Evolutionary conservation across 2,329 filamentous ascomycete species (phyloP).

Genomic region (Escovopsis sp.): DNA sequence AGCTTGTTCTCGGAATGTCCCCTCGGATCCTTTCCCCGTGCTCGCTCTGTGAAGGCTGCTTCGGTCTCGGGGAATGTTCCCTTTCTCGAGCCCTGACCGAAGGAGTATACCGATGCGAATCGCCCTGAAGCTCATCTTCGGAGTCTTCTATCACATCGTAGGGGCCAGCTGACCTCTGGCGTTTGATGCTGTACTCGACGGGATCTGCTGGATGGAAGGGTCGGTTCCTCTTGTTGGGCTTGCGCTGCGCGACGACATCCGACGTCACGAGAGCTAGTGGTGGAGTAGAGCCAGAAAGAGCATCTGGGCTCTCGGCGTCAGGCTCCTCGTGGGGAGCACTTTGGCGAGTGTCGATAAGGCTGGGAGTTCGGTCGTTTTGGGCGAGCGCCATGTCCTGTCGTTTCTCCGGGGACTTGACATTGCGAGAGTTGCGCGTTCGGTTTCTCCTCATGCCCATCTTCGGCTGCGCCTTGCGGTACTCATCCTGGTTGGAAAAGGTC

Average conservation of each 20-base stretch:
- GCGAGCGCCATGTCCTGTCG: neutral
- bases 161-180: neutral
- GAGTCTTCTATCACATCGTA: slow-evolving; percentile 10
- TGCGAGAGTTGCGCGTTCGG: slow-evolving; percentile 4
- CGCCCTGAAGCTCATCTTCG: slow-evolving; percentile 17
- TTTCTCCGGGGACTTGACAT: neutral
- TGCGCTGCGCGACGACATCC: slow-evolving; percentile 7
- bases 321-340: neutral
- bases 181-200: slow-evolving; percentile 8
- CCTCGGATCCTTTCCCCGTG: slow-evolving; percentile 8
- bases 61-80: neutral
- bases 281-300: slow-evolving; percentile 7
- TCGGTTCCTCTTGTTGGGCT: slow-evolving; percentile 3
- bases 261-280: slow-evolving; percentile 11
- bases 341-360: neutral
- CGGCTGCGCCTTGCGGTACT: slow-evolving; percentile 11
- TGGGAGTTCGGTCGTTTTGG: neutral
- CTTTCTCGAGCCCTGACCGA: too few relatives aligned
- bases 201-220: neutral
- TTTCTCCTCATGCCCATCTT: neutral
- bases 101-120: neutral
- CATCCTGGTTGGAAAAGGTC: neutral
- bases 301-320: slow-evolving; percentile 12
- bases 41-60: too few relatives aligned
- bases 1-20: slow-evolving; percentile 15